Conservation (phyloP, 805 yeast genomes). For the Saccharomyces eubayanus region DNA sequence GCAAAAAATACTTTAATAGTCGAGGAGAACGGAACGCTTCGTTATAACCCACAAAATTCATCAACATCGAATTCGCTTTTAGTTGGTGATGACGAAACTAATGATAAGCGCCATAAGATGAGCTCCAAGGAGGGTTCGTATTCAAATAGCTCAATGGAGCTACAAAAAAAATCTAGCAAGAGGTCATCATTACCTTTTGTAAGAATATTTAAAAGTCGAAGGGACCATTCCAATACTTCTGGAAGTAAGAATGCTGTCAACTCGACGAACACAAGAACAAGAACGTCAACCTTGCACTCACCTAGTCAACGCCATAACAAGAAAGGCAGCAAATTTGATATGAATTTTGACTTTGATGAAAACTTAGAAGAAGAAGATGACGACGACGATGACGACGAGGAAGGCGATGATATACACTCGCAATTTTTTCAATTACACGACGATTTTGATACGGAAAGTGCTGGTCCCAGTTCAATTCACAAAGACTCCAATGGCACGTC, state of each 20-base stretch:
- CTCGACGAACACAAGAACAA: background rate
- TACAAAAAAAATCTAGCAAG: slow-evolving; percentile 9
- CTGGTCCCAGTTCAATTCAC: background rate
- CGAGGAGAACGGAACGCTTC: background rate
- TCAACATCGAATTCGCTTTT: background rate
- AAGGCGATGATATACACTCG: slow-evolving; percentile 14
- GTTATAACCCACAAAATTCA: background rate
- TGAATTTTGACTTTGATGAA: slow-evolving; percentile 28
- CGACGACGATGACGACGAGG: slow-evolving; percentile 26
- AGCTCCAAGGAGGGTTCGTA: slow-evolving; percentile 9
- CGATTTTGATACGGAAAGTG: background rate
- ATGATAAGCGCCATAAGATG: background rate
- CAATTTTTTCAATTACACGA: slow-evolving; percentile 20
- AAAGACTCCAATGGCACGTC: background rate
- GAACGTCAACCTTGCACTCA: background rate
- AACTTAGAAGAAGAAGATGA: slow-evolving; percentile 28
- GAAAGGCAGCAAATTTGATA: slow-evolving; percentile 14
- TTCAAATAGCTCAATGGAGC: slow-evolving; percentile 3
- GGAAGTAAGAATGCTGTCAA: background rate
- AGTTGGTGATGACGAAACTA: background rate
- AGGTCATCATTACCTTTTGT: slow-evolving; percentile 17
- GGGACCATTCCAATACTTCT: slow-evolving; percentile 3
- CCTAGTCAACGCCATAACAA: background rate
- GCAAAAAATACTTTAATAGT: background rate
- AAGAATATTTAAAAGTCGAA: slow-evolving; percentile 20